A percentile compares a stretch with the other conserved stretches of the same genome.
phyloP scores from a whole-genome alignment of 1,284 basidiomycete genomes.

The Pisolithus thermaeus region DNA sequence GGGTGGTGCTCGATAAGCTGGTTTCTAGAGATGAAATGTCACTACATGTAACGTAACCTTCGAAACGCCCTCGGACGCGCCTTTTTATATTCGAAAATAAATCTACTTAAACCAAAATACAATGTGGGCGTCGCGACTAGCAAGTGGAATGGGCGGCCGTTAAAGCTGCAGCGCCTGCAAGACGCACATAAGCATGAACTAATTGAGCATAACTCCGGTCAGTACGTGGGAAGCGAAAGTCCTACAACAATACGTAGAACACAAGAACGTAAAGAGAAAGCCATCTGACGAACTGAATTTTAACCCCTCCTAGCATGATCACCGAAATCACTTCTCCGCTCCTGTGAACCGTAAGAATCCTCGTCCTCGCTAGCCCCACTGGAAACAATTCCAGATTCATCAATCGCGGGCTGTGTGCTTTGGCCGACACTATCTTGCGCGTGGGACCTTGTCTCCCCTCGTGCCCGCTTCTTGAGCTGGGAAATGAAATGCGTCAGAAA shows the following conservation, averaged over 20 bases:
- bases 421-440: constrained; percentile 22
- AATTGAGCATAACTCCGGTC: background rate
- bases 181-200: background rate
- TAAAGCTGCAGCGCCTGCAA: background rate
- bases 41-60: background rate
- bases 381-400: constrained; percentile 22
- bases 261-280: constrained; percentile 17
- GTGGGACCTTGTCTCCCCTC: constrained; percentile 25
- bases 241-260: background rate
- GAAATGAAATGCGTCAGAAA: constrained; percentile 13
- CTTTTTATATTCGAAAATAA: background rate
- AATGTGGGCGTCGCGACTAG: constrained; percentile 11
- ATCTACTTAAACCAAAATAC: constrained; percentile 9
- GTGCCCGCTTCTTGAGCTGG: constrained; percentile 34
- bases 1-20: background rate
- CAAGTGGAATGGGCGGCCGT: constrained; percentile 1
- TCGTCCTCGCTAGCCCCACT: constrained; percentile 33
- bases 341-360: constrained; percentile 32
- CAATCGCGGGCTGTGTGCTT: constrained; percentile 24
- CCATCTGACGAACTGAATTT: constrained; percentile 12
- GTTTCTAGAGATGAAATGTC: background rate
- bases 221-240: background rate
- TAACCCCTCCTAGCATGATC: constrained; percentile 30
- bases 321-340: constrained; percentile 30
- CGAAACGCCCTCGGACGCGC: background rate